phyloP scores from a whole-genome alignment of 225 moss, liverwort and hornwort species.

The Thuidium tamariscinum region DNA sequence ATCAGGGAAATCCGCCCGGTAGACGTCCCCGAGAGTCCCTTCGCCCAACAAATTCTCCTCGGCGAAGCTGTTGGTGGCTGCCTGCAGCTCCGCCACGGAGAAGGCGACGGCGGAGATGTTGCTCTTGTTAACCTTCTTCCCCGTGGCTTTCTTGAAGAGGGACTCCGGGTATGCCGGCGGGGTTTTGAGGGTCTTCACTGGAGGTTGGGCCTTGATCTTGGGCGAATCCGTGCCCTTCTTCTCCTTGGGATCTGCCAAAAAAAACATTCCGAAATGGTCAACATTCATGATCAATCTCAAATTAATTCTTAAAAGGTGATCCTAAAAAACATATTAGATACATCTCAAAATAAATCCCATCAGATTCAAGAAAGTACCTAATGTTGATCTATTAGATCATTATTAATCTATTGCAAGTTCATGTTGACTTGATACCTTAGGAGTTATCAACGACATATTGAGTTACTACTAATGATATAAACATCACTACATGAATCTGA shows the following conservation, averaged over 20 bases:
- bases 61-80: slow-evolving; percentile 49
- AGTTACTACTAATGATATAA: not conserved
- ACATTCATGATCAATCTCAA: not conserved
- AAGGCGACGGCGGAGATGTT: slow-evolving; percentile 23
- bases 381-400: not conserved
- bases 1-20: slow-evolving; percentile 43
- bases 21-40: slow-evolving; percentile 38
- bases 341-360: not conserved
- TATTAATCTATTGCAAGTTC: no score
- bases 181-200: slow-evolving; percentile 29
- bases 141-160: not conserved
- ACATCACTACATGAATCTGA: not conserved
- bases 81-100: slow-evolving; percentile 50
- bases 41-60: slow-evolving; percentile 36
- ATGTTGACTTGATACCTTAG: not conserved
- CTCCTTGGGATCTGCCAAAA: not conserved
- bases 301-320: no score
- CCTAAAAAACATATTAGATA: not conserved
- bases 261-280: not conserved
- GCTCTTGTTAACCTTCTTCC: slow-evolving; percentile 21
- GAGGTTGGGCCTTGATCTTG: slow-evolving; percentile 31
- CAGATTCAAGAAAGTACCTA: not conserved
- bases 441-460: not conserved
- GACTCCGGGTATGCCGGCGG: slow-evolving; percentile 9
- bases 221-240: slow-evolving; percentile 2